Percentiles rank a stretch among this genome's conserved stretches.
Conservation (phyloP, 768 basidiomycete species). For the Lepiota brunneoincarnata region DNA sequence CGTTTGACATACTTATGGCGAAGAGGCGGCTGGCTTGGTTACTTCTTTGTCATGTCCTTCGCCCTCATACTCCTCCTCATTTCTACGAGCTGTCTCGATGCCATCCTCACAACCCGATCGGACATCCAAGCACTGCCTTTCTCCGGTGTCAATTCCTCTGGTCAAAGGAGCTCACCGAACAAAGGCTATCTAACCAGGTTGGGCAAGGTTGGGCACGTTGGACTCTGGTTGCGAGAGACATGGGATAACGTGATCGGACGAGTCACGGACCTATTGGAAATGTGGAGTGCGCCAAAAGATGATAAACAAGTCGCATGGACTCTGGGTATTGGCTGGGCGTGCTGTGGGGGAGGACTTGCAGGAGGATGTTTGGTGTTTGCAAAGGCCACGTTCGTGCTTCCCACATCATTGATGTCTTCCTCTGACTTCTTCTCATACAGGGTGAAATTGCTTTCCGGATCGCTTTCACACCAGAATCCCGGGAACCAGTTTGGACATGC, state of each 20-base stretch:
- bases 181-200: conserved; percentile 17
- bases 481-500: conserved; percentile 87
- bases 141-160: conserved; percentile 23
- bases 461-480: conserved; percentile 73
- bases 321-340: conserved; percentile 92
- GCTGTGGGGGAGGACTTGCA: conserved; percentile 86
- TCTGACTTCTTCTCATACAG: conserved; percentile 29
- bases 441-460: conserved; percentile 78
- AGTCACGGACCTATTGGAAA: conserved; percentile 63
- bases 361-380: conserved; percentile 87
- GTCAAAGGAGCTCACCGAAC: conserved; percentile 1
- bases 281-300: conserved; percentile 74
- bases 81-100: conserved; percentile 70
- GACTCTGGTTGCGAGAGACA: conserved; percentile 26
- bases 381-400: conserved; percentile 54
- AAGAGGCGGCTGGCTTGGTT: conserved; percentile 86
- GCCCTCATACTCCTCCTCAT: conserved; percentile 65
- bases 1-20: conserved; percentile 86
- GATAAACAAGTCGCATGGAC: conserved; percentile 89
- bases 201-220: conserved; percentile 19
- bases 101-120: conserved; percentile 63
- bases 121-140: conserved; percentile 66
- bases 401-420: background rate
- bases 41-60: conserved; percentile 78
- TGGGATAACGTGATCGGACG: conserved; percentile 50